Percentiles rank a stretch among this genome's conserved stretches.
phyloP scores from a whole-genome alignment of 2,329 filamentous ascomycete genomes.

The Ascochyta koolunga region DNA sequence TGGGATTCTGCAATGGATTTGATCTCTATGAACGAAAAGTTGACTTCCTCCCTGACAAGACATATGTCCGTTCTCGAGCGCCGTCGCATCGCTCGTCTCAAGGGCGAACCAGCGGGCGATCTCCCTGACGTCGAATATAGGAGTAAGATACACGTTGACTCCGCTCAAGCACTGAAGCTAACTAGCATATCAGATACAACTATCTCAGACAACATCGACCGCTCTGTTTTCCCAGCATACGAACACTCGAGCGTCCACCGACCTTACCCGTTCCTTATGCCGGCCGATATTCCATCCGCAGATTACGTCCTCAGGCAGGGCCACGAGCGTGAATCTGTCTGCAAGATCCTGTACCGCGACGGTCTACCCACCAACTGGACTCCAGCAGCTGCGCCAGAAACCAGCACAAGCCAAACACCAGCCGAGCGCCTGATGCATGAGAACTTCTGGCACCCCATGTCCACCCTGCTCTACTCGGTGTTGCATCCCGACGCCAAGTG shows the following conservation, averaged over 20 bases:
- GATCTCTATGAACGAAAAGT: constrained; percentile 30
- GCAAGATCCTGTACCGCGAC: constrained; percentile 23
- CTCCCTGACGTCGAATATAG: constrained; percentile 22
- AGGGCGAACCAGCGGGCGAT: constrained; percentile 30
- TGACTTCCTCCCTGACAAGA: constrained; percentile 39
- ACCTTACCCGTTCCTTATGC: constrained; percentile 21
- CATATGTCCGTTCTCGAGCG: constrained; percentile 41
- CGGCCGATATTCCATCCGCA: constrained; percentile 17
- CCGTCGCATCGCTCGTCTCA: constrained; percentile 39
- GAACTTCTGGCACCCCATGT: constrained; percentile 9
- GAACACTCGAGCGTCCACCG: constrained; percentile 13
- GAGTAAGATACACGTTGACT: constrained; percentile 20
- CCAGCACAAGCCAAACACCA: background rate
- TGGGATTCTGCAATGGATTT: constrained; percentile 39
- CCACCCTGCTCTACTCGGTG: constrained; percentile 1
- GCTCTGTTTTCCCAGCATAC: constrained; percentile 31
- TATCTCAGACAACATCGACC: constrained; percentile 38
- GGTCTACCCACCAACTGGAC: constrained; percentile 3
- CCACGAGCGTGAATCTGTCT: constrained; percentile 13
- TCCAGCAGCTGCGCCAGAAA: background rate
- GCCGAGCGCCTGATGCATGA: background rate
- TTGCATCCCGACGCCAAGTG: background rate
- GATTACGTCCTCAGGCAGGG: constrained; percentile 14
- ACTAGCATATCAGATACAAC: constrained; percentile 24
- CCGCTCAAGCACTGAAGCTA: constrained; percentile 2